Base-by-base conservation (phyloP, 768 basidiomycete species). In the Boletellus emodensis region DNA sequence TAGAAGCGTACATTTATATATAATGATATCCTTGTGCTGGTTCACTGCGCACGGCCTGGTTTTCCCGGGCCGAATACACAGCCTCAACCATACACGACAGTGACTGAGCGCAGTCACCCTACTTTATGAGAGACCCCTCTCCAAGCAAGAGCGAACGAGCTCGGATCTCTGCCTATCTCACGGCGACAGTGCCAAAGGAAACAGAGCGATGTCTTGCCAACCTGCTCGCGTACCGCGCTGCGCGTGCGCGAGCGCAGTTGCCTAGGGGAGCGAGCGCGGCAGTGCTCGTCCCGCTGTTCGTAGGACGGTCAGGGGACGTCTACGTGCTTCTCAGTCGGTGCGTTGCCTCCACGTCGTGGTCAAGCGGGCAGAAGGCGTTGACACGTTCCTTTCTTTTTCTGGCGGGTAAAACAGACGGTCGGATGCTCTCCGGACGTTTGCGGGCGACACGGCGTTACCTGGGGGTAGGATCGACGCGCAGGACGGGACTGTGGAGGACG, bases 401-500 rank as follows among this genome's bases (percentile, higher is more conserved):
- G 14, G n/a, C 17, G 4, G 28, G 12, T 34, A n/a, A 12, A 20
- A 18, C 39, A 94, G 92, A 53, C 83, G 92, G 2, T 83, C 91
- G 2, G 75, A 84, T 0, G 79, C 79, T 3, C 70, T 95, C 57
- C 74, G 82, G 34, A 77, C 84, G 9, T 95, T 88, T 59, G 87
- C 92, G 1, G 90, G 90, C 0, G 93, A 94, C 63, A 95, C 93
- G 0, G 87, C 90, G 1, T 69, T 95, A 5, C 93, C 92, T 0
- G 92, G 93, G 6, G 92, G 93, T 0, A 90, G 84, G 62, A 76
- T 84, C 7, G 92, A 95, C 14, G 71, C 72, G 2, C 74, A 71
- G 36, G 92, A 94, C 63, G 64, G 59, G 54, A 81, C 78, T 36
- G 71, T 84, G 3, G 93, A 94, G 61, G 86, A 87, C 52, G 85